Conservation (phyloP, 176 grass and related monocot species). For the Cenchrus fungigraminus region DNA sequence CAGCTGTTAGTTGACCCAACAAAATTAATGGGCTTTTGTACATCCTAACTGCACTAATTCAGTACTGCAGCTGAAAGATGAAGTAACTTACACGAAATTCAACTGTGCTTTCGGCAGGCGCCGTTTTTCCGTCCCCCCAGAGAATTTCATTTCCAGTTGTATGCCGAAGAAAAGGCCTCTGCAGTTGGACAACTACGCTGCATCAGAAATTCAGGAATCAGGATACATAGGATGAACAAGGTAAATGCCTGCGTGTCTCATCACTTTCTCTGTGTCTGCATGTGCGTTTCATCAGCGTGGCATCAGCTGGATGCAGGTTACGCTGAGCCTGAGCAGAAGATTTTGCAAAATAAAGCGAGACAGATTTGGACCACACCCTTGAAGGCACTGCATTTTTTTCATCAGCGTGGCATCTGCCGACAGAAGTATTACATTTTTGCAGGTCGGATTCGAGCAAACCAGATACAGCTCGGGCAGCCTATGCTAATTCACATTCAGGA, state of each 20-base stretch:
- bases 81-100: slow-evolving; percentile 21
- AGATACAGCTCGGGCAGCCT: neutral
- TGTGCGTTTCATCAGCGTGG: slow-evolving; percentile 19
- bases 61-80: slow-evolving; percentile 9
- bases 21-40: neutral
- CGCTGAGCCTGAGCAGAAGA: slow-evolving; percentile 19
- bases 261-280: slow-evolving; percentile 18
- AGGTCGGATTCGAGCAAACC: neutral
- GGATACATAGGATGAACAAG: slow-evolving; percentile 37
- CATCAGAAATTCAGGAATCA: neutral
- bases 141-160: slow-evolving; percentile 2
- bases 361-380: slow-evolving; percentile 50
- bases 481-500: slow-evolving; percentile 20
- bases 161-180: neutral
- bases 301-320: slow-evolving; percentile 31
- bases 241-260: slow-evolving; percentile 19
- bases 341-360: slow-evolving; percentile 43
- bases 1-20: slow-evolving; percentile 16
- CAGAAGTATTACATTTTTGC: slow-evolving; percentile 7
- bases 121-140: no score
- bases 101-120: neutral
- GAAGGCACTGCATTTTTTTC: slow-evolving; percentile 33
- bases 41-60: neutral
- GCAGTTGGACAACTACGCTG: neutral
- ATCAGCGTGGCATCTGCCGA: slow-evolving; percentile 27